Percentiles rank a stretch among this genome's conserved stretches.
Conservation (phyloP, 78 protist genomes). For the Dictyostelium citrinum region DNA sequence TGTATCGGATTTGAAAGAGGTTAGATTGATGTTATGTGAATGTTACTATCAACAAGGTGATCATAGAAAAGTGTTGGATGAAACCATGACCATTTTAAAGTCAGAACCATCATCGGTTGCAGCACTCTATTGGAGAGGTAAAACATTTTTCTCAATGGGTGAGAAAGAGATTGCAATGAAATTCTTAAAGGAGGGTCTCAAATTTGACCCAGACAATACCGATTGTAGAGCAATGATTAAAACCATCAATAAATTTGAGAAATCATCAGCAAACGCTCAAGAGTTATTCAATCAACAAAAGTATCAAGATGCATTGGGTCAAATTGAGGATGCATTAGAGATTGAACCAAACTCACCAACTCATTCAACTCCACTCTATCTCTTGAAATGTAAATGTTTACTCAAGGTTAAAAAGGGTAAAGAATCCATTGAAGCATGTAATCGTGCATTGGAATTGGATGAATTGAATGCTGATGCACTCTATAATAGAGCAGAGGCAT, state of each 20-base stretch:
- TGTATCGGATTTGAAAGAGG: constrained; percentile 16
- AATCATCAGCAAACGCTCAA: constrained; percentile 13
- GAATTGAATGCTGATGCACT: constrained; percentile 37
- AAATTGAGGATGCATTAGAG: constrained; percentile 25
- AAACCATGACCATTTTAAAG: constrained; percentile 28
- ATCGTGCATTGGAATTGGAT: constrained; percentile 13
- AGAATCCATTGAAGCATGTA: constrained; percentile 30
- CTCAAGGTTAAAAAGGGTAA: constrained; percentile 28
- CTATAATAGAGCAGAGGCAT: constrained; percentile 53
- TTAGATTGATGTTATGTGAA: not conserved
- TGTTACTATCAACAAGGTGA: constrained; percentile 9
- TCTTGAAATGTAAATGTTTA: constrained; percentile 41
- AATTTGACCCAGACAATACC: constrained; percentile 46
- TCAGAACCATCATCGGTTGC: constrained; percentile 23
- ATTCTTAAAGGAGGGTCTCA: constrained; percentile 45
- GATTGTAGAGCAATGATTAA: not conserved
- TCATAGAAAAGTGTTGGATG: constrained; percentile 12
- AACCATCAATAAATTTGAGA: constrained; percentile 14
- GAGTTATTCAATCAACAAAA: constrained; percentile 33
- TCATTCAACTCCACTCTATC: constrained; percentile 18
- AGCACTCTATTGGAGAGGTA: constrained; percentile 64
- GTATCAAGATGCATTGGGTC: constrained; percentile 34
- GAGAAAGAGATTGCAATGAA: constrained; percentile 60
- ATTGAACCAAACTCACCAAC: constrained; percentile 12
- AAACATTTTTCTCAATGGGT: constrained; percentile 47